Conservation (phyloP, 306 rosid species). For the Boehmeria nivea region DNA sequence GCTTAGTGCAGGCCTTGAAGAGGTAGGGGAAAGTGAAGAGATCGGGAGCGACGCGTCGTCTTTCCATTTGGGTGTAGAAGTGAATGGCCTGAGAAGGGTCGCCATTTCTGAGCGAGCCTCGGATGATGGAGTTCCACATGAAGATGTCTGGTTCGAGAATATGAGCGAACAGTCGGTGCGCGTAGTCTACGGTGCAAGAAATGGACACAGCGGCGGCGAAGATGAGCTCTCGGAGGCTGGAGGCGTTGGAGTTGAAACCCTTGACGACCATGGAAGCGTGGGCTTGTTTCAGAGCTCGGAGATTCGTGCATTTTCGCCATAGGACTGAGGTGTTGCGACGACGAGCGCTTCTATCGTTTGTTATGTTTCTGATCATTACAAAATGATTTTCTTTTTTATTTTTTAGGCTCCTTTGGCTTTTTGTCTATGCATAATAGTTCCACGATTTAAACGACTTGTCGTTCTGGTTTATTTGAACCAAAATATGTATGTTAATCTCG, state of each 20-base stretch:
- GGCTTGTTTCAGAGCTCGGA: constrained; percentile 53
- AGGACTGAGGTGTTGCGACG: constrained; percentile 24
- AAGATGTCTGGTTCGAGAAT: constrained; percentile 63
- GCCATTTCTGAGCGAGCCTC: constrained; percentile 61
- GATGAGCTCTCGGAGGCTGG: constrained; percentile 48
- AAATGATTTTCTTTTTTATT: too few species aligned
- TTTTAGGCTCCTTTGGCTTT: too few species aligned
- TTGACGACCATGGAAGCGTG: constrained; percentile 56
- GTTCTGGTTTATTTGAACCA: too few species aligned
- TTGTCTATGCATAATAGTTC: too few species aligned
- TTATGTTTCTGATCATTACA: constrained; percentile 62
- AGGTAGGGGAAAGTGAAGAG: constrained; percentile 64
- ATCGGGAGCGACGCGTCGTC: constrained; percentile 35
- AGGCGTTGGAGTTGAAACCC: constrained; percentile 50
- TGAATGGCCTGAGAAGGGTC: constrained; percentile 43
- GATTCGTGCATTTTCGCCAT: constrained; percentile 43
- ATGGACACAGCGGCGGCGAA: constrained; percentile 37
- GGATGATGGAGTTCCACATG: constrained; percentile 71
- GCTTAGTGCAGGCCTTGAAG: constrained; percentile 78
- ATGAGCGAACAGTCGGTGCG: constrained; percentile 54
- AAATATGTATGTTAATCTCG: too few species aligned
- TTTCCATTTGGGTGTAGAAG: constrained; percentile 49
- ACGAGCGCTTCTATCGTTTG: constrained; percentile 36
- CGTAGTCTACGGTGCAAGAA: constrained; percentile 45
- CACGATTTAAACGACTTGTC: too few species aligned